Evolutionary conservation across 257 asterid genomes (phyloP).

Genomic region (Linderniella brevidens): DNA sequence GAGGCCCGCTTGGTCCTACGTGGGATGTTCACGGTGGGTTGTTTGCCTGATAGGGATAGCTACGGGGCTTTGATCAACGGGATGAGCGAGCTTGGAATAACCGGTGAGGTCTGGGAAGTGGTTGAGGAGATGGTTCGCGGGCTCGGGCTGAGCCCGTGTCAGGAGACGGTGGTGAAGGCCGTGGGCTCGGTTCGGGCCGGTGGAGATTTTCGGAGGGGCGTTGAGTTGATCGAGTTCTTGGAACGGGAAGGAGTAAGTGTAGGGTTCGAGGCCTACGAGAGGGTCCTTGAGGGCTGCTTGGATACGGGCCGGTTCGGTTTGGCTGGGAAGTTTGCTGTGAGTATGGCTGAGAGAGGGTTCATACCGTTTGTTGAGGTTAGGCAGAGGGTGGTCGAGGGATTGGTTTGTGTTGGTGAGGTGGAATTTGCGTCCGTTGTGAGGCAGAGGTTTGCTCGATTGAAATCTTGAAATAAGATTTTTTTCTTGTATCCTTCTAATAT

Average conservation of each 20-base stretch:
- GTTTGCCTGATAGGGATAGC: slow-evolving; percentile 54
- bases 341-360: slow-evolving; percentile 35
- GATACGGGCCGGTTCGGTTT: slow-evolving; percentile 23
- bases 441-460: slow-evolving; percentile 24
- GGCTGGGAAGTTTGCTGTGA: slow-evolving; percentile 25
- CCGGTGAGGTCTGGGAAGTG: slow-evolving; percentile 16
- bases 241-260: slow-evolving; percentile 30
- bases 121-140: slow-evolving; percentile 50
- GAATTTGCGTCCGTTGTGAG: slow-evolving; percentile 53
- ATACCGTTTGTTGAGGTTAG: slow-evolving; percentile 30
- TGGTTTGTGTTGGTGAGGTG: slow-evolving; percentile 39
- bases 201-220: slow-evolving; percentile 41
- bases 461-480: not conserved
- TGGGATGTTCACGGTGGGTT: slow-evolving; percentile 47
- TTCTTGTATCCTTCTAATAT: too few relatives aligned
- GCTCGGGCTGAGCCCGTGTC: slow-evolving; percentile 45
- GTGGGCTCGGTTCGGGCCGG: slow-evolving; percentile 40
- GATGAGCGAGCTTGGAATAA: slow-evolving; percentile 35
- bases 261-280: slow-evolving; percentile 55
- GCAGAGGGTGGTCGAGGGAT: slow-evolving; percentile 49
- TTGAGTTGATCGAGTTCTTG: slow-evolving; percentile 49
- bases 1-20: slow-evolving; percentile 43
- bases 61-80: slow-evolving; percentile 40
- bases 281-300: slow-evolving; percentile 57
- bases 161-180: slow-evolving; percentile 34